Evolutionary conservation across 2,329 filamentous ascomycete genomes (phyloP), one percentile per base, ranked within the genome.

Genomic region (Penicillium hesseltinei): DNA sequence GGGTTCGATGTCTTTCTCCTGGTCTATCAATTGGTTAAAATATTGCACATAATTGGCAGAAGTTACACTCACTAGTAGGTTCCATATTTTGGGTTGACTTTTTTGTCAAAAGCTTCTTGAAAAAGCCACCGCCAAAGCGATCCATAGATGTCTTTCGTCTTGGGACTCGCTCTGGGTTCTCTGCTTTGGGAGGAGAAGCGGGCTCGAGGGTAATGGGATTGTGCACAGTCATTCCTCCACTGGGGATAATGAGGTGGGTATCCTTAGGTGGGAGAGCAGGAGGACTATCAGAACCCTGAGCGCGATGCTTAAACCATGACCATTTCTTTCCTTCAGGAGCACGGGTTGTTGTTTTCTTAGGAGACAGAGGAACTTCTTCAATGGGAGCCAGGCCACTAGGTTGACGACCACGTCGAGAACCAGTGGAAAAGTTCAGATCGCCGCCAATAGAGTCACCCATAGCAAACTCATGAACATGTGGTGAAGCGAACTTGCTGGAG

Each of bases 61-160:
- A n/a, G 23, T 5, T 21, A 31, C 40, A 70, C 76, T 70, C 67
- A 81, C 79, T 72, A 56, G 73, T 61, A 38, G 70, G 66, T 59
- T 62, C 58, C 2, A 55, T 54, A 46, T 57, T 59, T 56, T 75
- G 77, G 44, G 73, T 76, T 36, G 76, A 71, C 50, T 75, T 71
- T 62, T 80, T 82, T 64, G 79, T 81, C 43, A 81, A 77, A 51
- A 86, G 79, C 51, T 82, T 77, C 58, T 79, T 82, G 43, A 83
- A 74, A 57, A 85, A 78, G 8, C 33, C 51, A 7, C 80, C 78
- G 31, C 71, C 74, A 54, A 80, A 81, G 5, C 57, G 61, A 51
- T 69, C 68, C 39, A 60, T 67, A 11, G 53, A 66, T 1, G 66
- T 53, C 45, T 65, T 67, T 11, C 64, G 62, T n/a, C 50, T 59